Base-by-base conservation (phyloP, 1,284 basidiomycete species). In the Rhodotorula sp. region DNA sequence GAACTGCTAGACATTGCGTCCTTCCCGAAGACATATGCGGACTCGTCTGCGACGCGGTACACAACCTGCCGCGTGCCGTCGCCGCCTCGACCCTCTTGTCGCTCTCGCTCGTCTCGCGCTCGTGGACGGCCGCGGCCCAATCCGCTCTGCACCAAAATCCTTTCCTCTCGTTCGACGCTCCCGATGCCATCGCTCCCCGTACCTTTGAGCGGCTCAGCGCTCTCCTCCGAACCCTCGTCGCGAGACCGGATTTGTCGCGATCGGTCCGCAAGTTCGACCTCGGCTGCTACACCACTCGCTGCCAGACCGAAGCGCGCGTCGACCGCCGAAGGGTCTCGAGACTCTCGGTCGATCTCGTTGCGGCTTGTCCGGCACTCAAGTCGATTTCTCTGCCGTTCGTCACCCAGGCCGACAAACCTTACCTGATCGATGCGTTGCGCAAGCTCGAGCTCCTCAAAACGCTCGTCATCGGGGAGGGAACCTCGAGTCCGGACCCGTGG, bases 121-220 rank as follows among this genome's bases (percentile, higher is more conserved):
- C 64, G 8, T 65, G 70, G 69, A n/a, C 21, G 21, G 15, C n/a
- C 8, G 67, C 67, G 3, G 72, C 72, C 2, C 69, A 70, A n/a
- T 31, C 47, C 47, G 49, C 54, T 5, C 58, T 69, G 12, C 51
- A 52, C 49, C 46, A 34, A 47, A 2, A 34, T 10, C 68, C 65
- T 1, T 69, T 47, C 58, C 58, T 70, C n/a, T 67, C 62, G 0
- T 70, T 68, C 63, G 68, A 67, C 47, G 54, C 72, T 21, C 65
- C 65, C 4, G 67, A 66, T n/a, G 29, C 46, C 6, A 51, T 59
- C 34, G 26, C 61, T 1, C 66, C 65, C 1, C 61, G 61, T 0
- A 74, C 72, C 6, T 64, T 26, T 4, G 5, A 23, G 0, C 64
- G 68, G 1, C 56, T 73, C 7, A 18, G 34, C 12, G 14, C 20